Base-by-base conservation (phyloP, 345 rosid species). In the Turritis glabra region DNA sequence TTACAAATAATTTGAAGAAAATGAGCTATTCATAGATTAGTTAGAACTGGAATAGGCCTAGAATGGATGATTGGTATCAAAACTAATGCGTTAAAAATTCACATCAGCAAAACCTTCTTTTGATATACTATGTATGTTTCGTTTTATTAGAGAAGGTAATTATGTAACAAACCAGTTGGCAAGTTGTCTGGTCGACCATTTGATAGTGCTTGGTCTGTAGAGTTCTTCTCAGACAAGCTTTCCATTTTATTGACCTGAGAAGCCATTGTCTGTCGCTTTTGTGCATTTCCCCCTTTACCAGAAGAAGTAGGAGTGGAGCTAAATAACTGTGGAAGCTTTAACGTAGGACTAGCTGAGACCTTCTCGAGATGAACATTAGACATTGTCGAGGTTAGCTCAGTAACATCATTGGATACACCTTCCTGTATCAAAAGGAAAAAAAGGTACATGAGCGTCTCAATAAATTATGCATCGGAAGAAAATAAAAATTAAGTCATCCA, bases 261-360 rank as follows among this genome's bases (percentile, higher is more conserved):
- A 69, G 76, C 84, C 79, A 79, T 22, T 40, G 83, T 63, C 12
- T 85, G 89, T 71, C 90, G 88, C 80, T 86, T 95, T 80, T 90
- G 99, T 67, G 82, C 46, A 79, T 82, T 90, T 77, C 88, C 92
- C 44, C 85, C 84, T 80, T 89, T 95, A 59, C 93, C 93, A 43
- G 96, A 91, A 44, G 98, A 90, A 82, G 82, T 95, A 72, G 98
- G 97, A 29, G 96, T 89, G 82, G 86, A 85, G 83, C 87, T 83
- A 86, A 95, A 95, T 70, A 95, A 80, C 68, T 95, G 97, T 22
- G 99, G 99, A 32, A 95, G 91, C 81, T 90, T 95, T 80, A 95
- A 73, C 27, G 99, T 84, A 33, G 89, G 85, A 61, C 87, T 84
- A 38, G 90, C 85, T 50, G 93, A 87, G 69, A 78, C 85, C 77